Evolutionary conservation across 1,284 basidiomycete genomes (phyloP), one percentile per base, ranked within the genome.

Genomic region (Thelephora terrestris): DNA sequence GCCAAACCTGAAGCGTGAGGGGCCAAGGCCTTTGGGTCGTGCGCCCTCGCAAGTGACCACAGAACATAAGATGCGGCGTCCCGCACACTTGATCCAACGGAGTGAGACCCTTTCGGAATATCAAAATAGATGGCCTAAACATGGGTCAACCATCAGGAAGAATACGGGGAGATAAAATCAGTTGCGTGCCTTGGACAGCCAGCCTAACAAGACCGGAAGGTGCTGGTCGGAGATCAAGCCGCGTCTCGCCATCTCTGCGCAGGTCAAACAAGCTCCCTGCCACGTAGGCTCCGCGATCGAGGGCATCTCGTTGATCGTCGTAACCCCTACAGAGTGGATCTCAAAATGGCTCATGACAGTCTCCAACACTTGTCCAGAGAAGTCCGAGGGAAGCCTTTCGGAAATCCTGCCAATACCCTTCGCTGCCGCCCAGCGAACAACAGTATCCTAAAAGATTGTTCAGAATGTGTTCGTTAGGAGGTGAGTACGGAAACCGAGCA

Each of bases 61-160:
- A 97, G 68, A 1, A 93, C 89, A 66, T 99, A 99, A 32, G 92
- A 80, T 7, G 93, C 89, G 2, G 94, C 88, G 64, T 99, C 96
- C 27, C 96, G 82, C 29, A 99, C 94, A 54, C 84, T 94, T 4
- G 92, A 85, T 1, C 96, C 96, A 43, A 99, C 83, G 0, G 91
- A 92, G 64, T 96, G 92, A 0, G 91, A 78, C 14, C 91, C 92
- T 61, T 92, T 86, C 0, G 91, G 80, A 25, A 96, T 75, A 64
- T 99, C 96, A 62, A 98, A 98, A 55, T 83, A 84, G 27, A 99
- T 70, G 3, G 91, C 94, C 89, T 94, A 20, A 18, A 45, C 20
- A 20, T 35, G 21, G n/a, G 50, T 53, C 37, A 45, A 16, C 35
- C 43, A 43, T 51, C 45, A 32, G 52, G 47, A 46, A 47, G 50